Percentiles rank a stretch among this genome's conserved stretches.
phyloP scores from a whole-genome alignment of 2,329 filamentous ascomycete species.

The Aspergillus terreus region DNA sequence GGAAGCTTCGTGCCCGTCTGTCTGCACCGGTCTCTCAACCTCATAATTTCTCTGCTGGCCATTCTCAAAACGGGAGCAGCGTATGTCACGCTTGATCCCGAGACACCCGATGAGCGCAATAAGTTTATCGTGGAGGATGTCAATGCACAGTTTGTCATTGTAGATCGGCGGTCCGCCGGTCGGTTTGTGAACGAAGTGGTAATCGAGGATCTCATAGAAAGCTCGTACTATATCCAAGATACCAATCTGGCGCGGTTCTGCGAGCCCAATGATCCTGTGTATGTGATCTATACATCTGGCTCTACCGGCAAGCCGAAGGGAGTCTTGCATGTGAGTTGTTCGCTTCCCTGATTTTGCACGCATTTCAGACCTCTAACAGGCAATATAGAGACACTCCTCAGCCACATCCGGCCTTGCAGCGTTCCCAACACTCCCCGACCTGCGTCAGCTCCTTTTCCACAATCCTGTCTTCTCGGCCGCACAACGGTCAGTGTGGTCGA shows the following conservation, averaged over 20 bases:
- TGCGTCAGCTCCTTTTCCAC: constrained; percentile 11
- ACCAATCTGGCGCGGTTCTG: constrained; percentile 1
- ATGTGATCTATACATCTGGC: constrained; percentile 15
- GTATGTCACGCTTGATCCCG: constrained; percentile 14
- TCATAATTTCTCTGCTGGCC: constrained; percentile 11
- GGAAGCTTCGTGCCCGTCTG: constrained; percentile 8
- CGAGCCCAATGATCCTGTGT: constrained; percentile 3
- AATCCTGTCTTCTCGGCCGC: constrained; percentile 14
- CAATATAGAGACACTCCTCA: neutral
- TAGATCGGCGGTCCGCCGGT: neutral
- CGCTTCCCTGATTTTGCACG: neutral
- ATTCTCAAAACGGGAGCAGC: constrained; percentile 12
- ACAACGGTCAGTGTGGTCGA: constrained; percentile 10
- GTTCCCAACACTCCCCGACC: constrained; percentile 2
- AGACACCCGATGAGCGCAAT: constrained; percentile 8
- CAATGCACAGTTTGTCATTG: constrained; percentile 4
- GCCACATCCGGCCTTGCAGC: constrained; percentile 4
- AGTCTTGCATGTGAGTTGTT: constrained; percentile 1
- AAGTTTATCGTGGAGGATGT: constrained; percentile 7
- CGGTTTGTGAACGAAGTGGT: neutral
- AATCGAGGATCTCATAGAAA: constrained; percentile 3
- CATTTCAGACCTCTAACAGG: neutral
- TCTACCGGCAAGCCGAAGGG: constrained; percentile 14
- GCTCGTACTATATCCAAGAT: neutral
- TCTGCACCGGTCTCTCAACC: constrained; percentile 5